Evolutionary conservation across 371 early-diverging fungal genomes (phyloP).

Genomic region (Mucor indicus): DNA sequence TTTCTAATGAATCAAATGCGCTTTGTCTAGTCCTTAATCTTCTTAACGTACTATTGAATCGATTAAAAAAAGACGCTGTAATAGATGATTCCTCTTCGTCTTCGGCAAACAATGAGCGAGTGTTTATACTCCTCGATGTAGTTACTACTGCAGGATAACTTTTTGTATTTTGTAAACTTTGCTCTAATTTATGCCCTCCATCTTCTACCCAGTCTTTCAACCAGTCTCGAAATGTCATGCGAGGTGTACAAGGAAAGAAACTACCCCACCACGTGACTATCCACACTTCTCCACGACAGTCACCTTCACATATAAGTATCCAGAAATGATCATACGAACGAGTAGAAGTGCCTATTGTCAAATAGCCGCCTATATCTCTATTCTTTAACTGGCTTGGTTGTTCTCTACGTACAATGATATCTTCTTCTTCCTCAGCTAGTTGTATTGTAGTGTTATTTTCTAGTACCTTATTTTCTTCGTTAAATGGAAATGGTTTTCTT

Average conservation of each 20-base stretch:
- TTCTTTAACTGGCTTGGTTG: background rate
- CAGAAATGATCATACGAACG: constrained; percentile 7
- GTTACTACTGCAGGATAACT: no score
- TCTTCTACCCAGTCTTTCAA: background rate
- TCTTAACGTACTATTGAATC: no score
- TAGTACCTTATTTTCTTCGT: background rate
- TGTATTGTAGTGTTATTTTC: background rate
- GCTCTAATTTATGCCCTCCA: background rate
- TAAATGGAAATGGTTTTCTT: constrained; percentile 2
- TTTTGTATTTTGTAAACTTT: background rate
- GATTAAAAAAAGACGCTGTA: no score
- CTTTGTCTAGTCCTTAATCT: no score
- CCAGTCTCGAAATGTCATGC: constrained; percentile 12
- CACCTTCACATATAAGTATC: constrained; percentile 15
- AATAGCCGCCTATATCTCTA: constrained; percentile 3
- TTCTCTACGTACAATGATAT: background rate
- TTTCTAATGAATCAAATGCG: no score
- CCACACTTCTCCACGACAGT: constrained; percentile 12
- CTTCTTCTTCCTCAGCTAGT: background rate
- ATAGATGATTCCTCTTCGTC: no score
- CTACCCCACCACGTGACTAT: constrained; percentile 3
- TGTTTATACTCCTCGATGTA: no score
- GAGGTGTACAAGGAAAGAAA: constrained; percentile 11
- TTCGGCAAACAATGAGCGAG: no score
- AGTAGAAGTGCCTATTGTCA: constrained; percentile 6